Percentiles rank a stretch among this genome's conserved stretches.
Evolutionary conservation across 2,329 filamentous ascomycete genomes (phyloP).

Genomic region (Chaetomium sp.): DNA sequence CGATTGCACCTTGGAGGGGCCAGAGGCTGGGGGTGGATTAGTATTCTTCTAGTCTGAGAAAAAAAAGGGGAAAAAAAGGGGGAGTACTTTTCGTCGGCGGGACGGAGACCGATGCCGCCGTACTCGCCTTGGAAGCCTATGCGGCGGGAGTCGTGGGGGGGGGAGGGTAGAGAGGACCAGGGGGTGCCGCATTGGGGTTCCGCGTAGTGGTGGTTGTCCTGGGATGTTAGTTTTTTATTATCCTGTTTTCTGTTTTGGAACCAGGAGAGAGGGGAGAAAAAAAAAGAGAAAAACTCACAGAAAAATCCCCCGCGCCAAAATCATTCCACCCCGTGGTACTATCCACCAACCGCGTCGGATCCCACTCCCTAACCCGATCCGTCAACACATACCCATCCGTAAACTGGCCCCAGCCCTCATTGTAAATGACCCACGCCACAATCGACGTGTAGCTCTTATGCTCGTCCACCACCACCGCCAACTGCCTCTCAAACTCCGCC

Average conservation of each 20-base stretch:
- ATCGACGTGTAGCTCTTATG: constrained; percentile 60
- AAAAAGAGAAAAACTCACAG: background rate
- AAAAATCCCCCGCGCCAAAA: constrained; percentile 42
- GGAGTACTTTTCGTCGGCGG: background rate
- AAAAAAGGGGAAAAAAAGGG: background rate
- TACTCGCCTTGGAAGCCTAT: too few relatives aligned
- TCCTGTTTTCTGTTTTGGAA: too few relatives aligned
- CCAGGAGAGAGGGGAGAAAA: background rate
- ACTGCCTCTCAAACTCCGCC: constrained; percentile 57
- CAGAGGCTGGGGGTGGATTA: constrained; percentile 43
- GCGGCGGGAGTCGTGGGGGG: too few relatives aligned
- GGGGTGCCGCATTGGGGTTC: background rate
- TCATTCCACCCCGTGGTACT: constrained; percentile 61
- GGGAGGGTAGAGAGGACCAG: background rate
- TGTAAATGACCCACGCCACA: constrained; percentile 62
- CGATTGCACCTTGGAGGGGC: constrained; percentile 54
- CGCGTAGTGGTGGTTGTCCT: background rate
- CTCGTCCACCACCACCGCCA: constrained; percentile 55
- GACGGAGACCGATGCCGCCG: too few relatives aligned
- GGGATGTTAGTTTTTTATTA: too few relatives aligned
- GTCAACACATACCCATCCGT: constrained; percentile 49
- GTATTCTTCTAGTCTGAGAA: background rate
- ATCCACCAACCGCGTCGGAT: constrained; percentile 59
- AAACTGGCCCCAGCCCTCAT: constrained; percentile 65
- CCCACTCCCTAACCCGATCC: constrained; percentile 46